These are phyloP conservation scores for Termitomyces sp. DNA, from an alignment of 768 basidiomycete species.

Conservation along the genomic window DNA sequence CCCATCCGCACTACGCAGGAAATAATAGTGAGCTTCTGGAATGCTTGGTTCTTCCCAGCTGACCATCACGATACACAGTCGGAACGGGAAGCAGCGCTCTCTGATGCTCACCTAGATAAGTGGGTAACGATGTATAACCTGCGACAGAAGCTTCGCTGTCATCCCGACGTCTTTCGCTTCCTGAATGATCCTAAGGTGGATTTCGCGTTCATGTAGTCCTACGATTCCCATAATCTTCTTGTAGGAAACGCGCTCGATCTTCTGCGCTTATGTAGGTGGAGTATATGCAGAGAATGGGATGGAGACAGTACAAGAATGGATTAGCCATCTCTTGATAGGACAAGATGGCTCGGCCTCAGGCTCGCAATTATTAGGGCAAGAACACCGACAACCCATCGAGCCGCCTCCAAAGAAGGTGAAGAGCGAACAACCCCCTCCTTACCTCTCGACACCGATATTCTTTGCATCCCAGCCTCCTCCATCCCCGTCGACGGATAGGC, in stretches of 20 bases:
- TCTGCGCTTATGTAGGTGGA: conserved; percentile 66
- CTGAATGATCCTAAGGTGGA: conserved; percentile 39
- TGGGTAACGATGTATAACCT: conserved; percentile 48
- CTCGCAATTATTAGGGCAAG: conserved; percentile 10
- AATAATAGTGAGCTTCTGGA: conserved; percentile 37
- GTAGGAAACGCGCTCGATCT: conserved; percentile 53
- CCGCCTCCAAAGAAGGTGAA: conserved; percentile 40
- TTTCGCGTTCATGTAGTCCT: conserved; percentile 9
- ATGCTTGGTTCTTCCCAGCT: background rate
- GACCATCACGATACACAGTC: conserved; percentile 13
- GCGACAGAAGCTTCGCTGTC: conserved; percentile 43
- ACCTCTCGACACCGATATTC: conserved; percentile 23
- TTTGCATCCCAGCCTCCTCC: conserved; percentile 29
- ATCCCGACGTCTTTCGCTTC: conserved; percentile 28
- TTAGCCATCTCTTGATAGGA: conserved; percentile 33
- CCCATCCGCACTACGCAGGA: conserved; percentile 45
- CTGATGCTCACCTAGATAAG: conserved; percentile 35
- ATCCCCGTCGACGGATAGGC: conserved; percentile 14
- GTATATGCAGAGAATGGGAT: conserved; percentile 53
- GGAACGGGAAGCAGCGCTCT: conserved; percentile 31
- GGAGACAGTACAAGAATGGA: conserved; percentile 50
- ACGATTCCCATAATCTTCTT: conserved; percentile 2
- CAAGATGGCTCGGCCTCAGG: conserved; percentile 1
- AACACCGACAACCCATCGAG: conserved; percentile 11
- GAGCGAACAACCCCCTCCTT: conserved; percentile 27